Percentiles rank a stretch among this genome's conserved stretches.
phyloP scores from a whole-genome alignment of 768 basidiomycete genomes.

The Tremella yokohamensis region DNA sequence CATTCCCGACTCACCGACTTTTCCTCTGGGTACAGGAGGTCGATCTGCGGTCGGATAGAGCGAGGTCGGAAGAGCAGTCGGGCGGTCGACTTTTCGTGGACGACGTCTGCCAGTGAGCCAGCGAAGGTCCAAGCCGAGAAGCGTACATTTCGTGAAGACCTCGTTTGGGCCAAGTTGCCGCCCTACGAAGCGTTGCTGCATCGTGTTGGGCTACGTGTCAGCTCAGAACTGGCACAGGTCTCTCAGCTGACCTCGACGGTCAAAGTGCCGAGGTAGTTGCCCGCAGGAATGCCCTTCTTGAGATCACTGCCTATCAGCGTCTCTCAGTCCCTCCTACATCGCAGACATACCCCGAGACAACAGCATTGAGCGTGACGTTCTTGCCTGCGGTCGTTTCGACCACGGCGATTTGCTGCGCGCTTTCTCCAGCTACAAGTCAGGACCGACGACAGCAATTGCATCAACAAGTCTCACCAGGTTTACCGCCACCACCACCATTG shows the following conservation, averaged over 20 bases:
- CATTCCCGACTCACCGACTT: slow-evolving; percentile 23
- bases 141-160: slow-evolving; percentile 41
- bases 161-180: slow-evolving; percentile 45
- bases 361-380: slow-evolving; percentile 27
- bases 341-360: slow-evolving; percentile 31
- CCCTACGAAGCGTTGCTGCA: slow-evolving; percentile 45
- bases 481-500: no score
- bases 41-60: slow-evolving; percentile 36
- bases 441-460: no score
- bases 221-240: not conserved
- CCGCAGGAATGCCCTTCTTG: not conserved
- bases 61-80: slow-evolving; percentile 42
- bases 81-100: slow-evolving; percentile 42
- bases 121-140: not conserved
- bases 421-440: not conserved
- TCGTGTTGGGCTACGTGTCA: slow-evolving; percentile 32
- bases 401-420: slow-evolving; percentile 15
- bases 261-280: slow-evolving; percentile 48
- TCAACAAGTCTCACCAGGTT: no score
- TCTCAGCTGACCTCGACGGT: slow-evolving; percentile 35
- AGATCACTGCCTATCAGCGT: not conserved
- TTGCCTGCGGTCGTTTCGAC: slow-evolving; percentile 40
- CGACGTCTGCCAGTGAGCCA: slow-evolving; percentile 24
- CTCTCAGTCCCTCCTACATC: slow-evolving; percentile 41
- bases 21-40: slow-evolving; percentile 40